phyloP scores from a whole-genome alignment of 1,139 yeast species.

The Scheffersomyces illinoinensis region DNA sequence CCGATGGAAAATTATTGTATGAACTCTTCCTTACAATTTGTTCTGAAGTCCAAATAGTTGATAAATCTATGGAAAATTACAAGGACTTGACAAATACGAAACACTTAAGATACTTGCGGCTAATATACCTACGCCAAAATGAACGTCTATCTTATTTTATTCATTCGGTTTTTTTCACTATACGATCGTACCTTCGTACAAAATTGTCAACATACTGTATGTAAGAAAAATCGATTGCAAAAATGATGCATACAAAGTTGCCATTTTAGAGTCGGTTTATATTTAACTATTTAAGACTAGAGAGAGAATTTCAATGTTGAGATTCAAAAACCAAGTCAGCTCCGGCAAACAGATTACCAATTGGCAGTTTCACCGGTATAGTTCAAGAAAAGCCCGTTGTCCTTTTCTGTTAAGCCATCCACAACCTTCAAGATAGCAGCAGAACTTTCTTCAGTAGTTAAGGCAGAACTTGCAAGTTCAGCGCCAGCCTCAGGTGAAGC shows the following conservation, averaged over 20 bases:
- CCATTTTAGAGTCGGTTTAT: background rate
- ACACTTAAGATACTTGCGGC: background rate
- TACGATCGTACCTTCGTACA: background rate
- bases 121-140: background rate
- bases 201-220: background rate
- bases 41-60: background rate
- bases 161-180: background rate
- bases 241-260: background rate
- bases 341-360: background rate
- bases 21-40: background rate
- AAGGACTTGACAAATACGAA: background rate
- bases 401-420: background rate
- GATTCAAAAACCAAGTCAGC: background rate
- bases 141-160: background rate
- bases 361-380: background rate
- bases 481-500: slow-evolving; percentile 1
- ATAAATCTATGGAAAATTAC: background rate
- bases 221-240: background rate
- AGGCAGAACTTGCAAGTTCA: background rate
- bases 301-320: background rate
- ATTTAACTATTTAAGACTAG: background rate
- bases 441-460: background rate
- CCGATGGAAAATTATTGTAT: background rate
- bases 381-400: background rate
- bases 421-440: background rate